phyloP scores from a whole-genome alignment of 306 rosid genomes.

The Ormosia emarginata region DNA sequence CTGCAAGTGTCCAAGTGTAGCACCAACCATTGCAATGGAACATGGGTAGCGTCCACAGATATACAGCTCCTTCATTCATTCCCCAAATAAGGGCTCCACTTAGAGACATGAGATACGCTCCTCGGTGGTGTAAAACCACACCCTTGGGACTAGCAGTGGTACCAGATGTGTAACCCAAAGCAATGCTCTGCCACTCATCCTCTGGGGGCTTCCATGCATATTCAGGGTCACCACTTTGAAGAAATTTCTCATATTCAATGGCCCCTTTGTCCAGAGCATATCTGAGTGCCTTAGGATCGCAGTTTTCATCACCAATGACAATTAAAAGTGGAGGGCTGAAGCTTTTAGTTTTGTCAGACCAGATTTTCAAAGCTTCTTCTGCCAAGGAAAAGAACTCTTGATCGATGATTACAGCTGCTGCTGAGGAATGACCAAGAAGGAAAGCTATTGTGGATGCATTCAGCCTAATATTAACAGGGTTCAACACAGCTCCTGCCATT shows the following conservation, averaged over 20 bases:
- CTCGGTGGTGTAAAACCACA: conserved; percentile 88
- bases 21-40: conserved; percentile 98
- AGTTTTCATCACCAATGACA: conserved; percentile 75
- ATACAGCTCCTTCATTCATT: conserved; percentile 84
- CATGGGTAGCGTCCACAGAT: conserved; percentile 93
- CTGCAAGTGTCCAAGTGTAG: conserved; percentile 80
- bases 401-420: conserved; percentile 58
- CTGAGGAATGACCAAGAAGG: conserved; percentile 61
- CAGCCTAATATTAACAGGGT: conserved; percentile 56
- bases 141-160: conserved; percentile 97
- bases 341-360: conserved; percentile 44
- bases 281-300: conserved; percentile 46
- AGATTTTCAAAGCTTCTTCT: conserved; percentile 71
- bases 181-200: conserved; percentile 99
- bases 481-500: conserved; percentile 68
- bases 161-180: conserved; percentile 93
- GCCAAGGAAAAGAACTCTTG: conserved; percentile 58
- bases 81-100: conserved; percentile 74
- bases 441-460: conserved; percentile 58
- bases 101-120: conserved; percentile 64
- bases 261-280: conserved; percentile 51
- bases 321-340: conserved; percentile 61
- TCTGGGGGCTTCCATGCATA: conserved; percentile 81
- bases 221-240: conserved; percentile 75
- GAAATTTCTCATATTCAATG: conserved; percentile 64